Percentiles rank a stretch among this genome's conserved stretches.
These are phyloP conservation scores for Boletus huronensis DNA, from an alignment of 768 basidiomycete species.

Conservation along the genomic window DNA sequence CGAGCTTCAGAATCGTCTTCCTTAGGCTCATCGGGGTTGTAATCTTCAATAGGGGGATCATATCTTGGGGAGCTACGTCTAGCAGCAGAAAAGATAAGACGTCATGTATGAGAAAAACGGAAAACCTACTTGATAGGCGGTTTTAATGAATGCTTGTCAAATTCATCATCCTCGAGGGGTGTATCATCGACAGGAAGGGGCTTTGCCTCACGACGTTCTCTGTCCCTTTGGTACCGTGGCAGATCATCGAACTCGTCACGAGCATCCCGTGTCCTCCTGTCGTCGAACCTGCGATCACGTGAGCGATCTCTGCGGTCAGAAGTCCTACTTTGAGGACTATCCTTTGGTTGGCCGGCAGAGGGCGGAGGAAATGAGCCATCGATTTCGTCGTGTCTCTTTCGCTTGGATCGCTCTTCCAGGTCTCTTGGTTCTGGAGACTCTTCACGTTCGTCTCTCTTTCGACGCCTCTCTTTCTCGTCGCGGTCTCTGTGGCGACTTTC, in stretches of 20 bases:
- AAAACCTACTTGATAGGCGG: constrained; percentile 45
- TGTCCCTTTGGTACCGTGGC: constrained; percentile 42
- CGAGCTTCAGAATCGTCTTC: constrained; percentile 98
- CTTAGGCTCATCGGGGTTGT: constrained; percentile 83
- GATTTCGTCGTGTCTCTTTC: constrained; percentile 58
- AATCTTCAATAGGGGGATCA: constrained; percentile 62
- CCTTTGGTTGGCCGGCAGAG: constrained; percentile 37
- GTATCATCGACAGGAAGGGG: constrained; percentile 41
- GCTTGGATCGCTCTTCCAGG: constrained; percentile 57
- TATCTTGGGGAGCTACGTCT: constrained; percentile 74
- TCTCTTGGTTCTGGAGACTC: constrained; percentile 43
- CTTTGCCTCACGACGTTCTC: constrained; percentile 40
- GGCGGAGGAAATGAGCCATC: constrained; percentile 42
- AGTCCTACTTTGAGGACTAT: constrained; percentile 47
- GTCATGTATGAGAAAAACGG: constrained; percentile 4
- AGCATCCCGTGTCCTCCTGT: constrained; percentile 41
- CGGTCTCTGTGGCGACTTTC: constrained; percentile 53
- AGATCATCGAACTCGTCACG: constrained; percentile 63
- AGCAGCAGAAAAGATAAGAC: constrained; percentile 7
- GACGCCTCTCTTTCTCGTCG: constrained; percentile 52
- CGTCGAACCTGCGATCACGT: constrained; percentile 55
- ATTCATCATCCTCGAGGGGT: constrained; percentile 33
- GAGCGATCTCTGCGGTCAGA: constrained; percentile 47
- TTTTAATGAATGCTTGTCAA: constrained; percentile 34
- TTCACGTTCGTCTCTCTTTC: constrained; percentile 67